Evolutionary conservation across 176 grass and related monocot genomes (phyloP), one percentile per base, ranked within the genome.

Genomic region (Zizania latifolia): DNA sequence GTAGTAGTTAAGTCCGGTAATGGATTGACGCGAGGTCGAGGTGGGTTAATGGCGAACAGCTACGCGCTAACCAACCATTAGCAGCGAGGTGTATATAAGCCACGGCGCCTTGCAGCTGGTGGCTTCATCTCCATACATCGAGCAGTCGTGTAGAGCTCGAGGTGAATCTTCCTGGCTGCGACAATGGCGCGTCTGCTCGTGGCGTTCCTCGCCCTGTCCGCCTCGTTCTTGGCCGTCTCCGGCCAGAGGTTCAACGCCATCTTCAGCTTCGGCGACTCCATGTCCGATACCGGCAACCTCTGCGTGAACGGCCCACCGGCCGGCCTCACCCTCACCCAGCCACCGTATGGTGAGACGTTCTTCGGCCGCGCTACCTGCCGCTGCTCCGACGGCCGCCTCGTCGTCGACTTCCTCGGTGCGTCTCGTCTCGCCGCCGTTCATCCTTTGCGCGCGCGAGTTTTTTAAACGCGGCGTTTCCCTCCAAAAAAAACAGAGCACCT

Each of bases 271-370:
- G 93, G 93, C 30, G 93, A 96, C 77, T 96, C 93, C 65, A 86
- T 96, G 70, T 92, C 93, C 27, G 93, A 96, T 81, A 90, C 93
- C 31, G 93, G 93, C 61, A 96, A 96, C 82, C 81, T 96, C 62
- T 92, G 89, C 72, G 89, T 92, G 15, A 89, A 89, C 46, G 89
- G 89, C 0, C 69, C 78, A 6, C 88, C 88, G 0, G 86, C 92
- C 11, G 83, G 85, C 8, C 85, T 94, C 8, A 96, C 89, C 1
- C 76, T 88, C 70, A 81, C 93, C 69, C 84, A 96, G 51, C 87
- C 84, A 0, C 93, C 93, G 30, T 96, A 96, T 55, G 93, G 93
- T 3, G 79, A 82, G 75, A 96, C 93, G 32, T 96, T 87, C 75
- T 96, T 96, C 61, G 86, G 89, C 84, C 78, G 80, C 39, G 81